Evolutionary conservation across 2,329 filamentous ascomycete genomes (phyloP).

Genomic region (Penicillium sp.): DNA sequence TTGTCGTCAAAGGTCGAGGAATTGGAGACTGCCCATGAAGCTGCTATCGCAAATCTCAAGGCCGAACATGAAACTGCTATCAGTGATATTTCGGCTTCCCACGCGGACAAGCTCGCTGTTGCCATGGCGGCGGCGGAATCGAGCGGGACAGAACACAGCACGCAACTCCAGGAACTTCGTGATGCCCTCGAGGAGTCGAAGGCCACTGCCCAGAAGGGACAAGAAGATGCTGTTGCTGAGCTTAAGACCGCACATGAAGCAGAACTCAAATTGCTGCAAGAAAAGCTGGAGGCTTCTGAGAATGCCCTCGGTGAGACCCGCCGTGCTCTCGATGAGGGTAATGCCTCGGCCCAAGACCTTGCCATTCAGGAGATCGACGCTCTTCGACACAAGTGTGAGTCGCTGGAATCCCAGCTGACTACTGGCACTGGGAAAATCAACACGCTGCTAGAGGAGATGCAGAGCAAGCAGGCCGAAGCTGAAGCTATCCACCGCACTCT

Average conservation of each 20-base stretch:
- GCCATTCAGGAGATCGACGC: slow-evolving; percentile 37
- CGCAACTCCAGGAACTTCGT: slow-evolving; percentile 36
- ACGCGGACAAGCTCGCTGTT: slow-evolving; percentile 34
- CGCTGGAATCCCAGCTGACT: slow-evolving; percentile 32
- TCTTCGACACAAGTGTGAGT: slow-evolving; percentile 35
- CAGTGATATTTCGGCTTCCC: slow-evolving; percentile 27
- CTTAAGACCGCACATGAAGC: slow-evolving; percentile 31
- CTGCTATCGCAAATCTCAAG: slow-evolving; percentile 29
- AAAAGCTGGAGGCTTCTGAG: slow-evolving; percentile 35
- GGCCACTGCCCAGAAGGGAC: slow-evolving; percentile 26
- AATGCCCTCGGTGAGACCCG: slow-evolving; percentile 34
- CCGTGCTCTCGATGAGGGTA: slow-evolving; percentile 34
- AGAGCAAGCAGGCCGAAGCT: slow-evolving; percentile 37
- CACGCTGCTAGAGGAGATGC: slow-evolving; percentile 34
- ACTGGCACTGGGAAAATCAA: slow-evolving; percentile 34
- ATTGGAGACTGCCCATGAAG: slow-evolving; percentile 28
- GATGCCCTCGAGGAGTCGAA: slow-evolving; percentile 34
- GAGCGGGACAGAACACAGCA: slow-evolving; percentile 26
- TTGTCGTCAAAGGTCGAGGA: slow-evolving; percentile 28
- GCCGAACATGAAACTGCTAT: slow-evolving; percentile 28
- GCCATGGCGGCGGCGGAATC: slow-evolving; percentile 34
- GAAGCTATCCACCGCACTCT: slow-evolving; percentile 39
- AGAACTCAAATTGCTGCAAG: slow-evolving; percentile 34
- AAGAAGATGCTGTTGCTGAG: slow-evolving; percentile 31
- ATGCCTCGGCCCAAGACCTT: slow-evolving; percentile 32